These are phyloP conservation scores for Scytalidium sp. DNA, from an alignment of 2,329 filamentous ascomycete genomes.

Conservation along the genomic window DNA sequence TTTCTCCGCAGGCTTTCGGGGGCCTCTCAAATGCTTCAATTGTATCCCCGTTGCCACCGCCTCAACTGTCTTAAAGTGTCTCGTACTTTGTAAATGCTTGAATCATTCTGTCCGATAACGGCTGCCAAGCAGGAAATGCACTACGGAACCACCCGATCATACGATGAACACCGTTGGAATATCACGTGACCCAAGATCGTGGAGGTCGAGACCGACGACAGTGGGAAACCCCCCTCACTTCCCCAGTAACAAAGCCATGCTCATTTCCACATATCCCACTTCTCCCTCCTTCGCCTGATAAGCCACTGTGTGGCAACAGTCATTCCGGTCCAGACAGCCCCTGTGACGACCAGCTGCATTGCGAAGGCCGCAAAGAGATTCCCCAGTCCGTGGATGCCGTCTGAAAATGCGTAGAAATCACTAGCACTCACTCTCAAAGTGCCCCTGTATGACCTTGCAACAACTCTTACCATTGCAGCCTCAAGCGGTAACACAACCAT, in stretches of 20 bases:
- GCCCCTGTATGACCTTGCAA: conserved; percentile 21
- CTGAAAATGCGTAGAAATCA: conserved; percentile 15
- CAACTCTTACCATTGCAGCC: conserved; percentile 24
- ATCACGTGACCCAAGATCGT: no score
- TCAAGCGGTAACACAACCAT: conserved; percentile 28
- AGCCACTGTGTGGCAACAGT: conserved; percentile 16
- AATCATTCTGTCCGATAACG: no score
- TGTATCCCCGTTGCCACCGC: no score
- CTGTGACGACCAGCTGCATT: conserved; percentile 22
- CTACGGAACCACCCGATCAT: no score
- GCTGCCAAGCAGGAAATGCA: no score
- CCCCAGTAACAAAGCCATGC: background rate
- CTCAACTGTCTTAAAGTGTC: no score
- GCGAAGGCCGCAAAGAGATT: conserved; percentile 20
- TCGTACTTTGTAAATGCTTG: no score
- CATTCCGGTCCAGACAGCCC: conserved; percentile 23
- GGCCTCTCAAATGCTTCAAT: no score
- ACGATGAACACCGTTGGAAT: no score
- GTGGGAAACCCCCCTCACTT: no score
- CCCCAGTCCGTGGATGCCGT: conserved; percentile 9
- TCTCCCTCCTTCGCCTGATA: background rate
- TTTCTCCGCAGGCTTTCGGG: no score
- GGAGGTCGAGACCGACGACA: no score
- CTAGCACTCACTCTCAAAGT: conserved; percentile 13
- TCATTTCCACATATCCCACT: background rate